Base-by-base conservation (phyloP, 305 asterid species). In the Rubia balearica region DNA sequence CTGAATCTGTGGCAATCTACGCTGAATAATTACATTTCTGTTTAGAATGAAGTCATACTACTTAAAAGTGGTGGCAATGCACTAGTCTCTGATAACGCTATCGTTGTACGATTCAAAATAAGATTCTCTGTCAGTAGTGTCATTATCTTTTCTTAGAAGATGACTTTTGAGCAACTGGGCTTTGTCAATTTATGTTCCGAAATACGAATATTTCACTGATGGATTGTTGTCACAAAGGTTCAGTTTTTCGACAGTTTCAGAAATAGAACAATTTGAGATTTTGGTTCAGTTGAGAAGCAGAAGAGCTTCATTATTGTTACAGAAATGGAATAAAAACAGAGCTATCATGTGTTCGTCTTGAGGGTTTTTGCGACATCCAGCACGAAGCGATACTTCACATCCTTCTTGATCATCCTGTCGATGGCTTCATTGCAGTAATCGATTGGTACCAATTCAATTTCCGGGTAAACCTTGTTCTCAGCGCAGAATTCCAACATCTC, bases 401-500 rank as follows among this genome's bases (percentile, higher is more conserved):
- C 97, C 80, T 77, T 92, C 69, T 87, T 90, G 65, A 92, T 81
- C 83, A 90, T 46, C 84, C 97, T 85, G 78, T 90, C 91, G 2
- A 90, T 74, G 22, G 96, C 96, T 78, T 88, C 91, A 13, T 92
- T 92, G 56, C 88, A 84, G 65, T 86, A 83, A 38, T 90, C 80
- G 55, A 92, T 88, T 4, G 93, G 90, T 27, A 90, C 76, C 69
- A 81, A 2, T 79, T 88, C 98, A 36, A 89, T 82, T 17, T 88
- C 85, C 1, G 98, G 97, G 80, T 90, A 90, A 61, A 92, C 84
- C 77, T 85, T 90, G 85, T 85, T 86, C 24, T 83, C 22, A 74
- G 96, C 96, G 77, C 97, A 92, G 71, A 92, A 92, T 8, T 82
- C 88, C 88, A 92, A 75, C 97, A 92, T 87, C 74, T 92, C 98